Conservation (phyloP, 139 green algal genomes). For the Chlamydomonas incerta region DNA sequence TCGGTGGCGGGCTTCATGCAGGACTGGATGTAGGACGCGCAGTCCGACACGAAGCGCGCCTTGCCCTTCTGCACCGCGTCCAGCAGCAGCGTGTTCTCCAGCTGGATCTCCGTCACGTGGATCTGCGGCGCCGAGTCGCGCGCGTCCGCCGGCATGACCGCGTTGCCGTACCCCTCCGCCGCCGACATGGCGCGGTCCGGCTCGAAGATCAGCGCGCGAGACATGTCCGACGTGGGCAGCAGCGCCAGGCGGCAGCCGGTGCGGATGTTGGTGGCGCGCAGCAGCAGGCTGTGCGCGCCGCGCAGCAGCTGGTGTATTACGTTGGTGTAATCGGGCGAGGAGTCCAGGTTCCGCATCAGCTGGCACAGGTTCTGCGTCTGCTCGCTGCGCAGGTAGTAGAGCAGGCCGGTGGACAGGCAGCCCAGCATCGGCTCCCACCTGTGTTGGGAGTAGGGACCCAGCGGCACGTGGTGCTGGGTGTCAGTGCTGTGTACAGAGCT, state of each 20-base stretch:
- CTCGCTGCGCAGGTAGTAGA: constrained; percentile 66
- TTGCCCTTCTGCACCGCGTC: constrained; percentile 74
- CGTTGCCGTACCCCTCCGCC: constrained; percentile 31
- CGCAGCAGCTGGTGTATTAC: constrained; percentile 63
- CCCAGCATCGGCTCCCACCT: constrained; percentile 78
- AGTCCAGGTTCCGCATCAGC: constrained; percentile 65
- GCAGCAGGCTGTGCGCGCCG: constrained; percentile 66
- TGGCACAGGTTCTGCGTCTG: constrained; percentile 66
- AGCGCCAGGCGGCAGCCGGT: constrained; percentile 70
- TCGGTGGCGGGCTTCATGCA: constrained; percentile 75
- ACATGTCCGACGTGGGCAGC: constrained; percentile 55
- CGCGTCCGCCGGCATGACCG: neutral
- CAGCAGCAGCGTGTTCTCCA: constrained; percentile 75
- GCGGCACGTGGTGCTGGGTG: no score
- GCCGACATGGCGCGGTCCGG: constrained; percentile 53
- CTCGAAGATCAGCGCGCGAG: constrained; percentile 70
- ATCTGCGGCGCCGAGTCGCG: constrained; percentile 47
- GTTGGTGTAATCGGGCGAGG: constrained; percentile 61
- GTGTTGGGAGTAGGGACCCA: neutral
- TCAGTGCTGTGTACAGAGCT: no score
- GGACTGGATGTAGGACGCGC: constrained; percentile 69
- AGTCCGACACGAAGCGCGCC: constrained; percentile 72
- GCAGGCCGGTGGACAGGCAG: constrained; percentile 68
- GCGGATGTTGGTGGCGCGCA: constrained; percentile 71
- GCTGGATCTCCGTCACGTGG: constrained; percentile 68